These are phyloP conservation scores for Gautieria morchelliformis DNA, from an alignment of 768 basidiomycete genomes.

Conservation along the genomic window DNA sequence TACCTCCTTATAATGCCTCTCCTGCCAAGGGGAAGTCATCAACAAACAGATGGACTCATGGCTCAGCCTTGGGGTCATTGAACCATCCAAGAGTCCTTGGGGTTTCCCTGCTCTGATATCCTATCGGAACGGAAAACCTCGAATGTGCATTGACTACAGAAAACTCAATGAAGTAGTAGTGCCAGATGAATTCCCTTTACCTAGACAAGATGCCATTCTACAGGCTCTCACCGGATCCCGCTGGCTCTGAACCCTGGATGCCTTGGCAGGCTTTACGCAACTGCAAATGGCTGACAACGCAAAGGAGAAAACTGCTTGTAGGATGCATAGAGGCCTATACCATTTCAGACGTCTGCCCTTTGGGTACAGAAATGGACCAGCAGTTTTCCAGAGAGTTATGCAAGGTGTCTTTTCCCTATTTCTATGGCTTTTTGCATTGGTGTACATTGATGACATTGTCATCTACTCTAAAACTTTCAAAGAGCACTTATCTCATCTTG, in stretches of 20 bases:
- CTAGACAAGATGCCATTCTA: slow-evolving; percentile 18
- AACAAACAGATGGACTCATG: slow-evolving; percentile 23
- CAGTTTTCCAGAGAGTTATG: slow-evolving; percentile 34
- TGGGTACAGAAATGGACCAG: slow-evolving; percentile 22
- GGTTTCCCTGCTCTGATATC: slow-evolving; percentile 23
- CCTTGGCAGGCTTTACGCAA: no score
- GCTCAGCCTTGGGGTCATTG: slow-evolving; percentile 28
- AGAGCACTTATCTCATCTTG: neutral
- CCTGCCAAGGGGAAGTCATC: slow-evolving; percentile 18
- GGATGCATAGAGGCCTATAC: no score
- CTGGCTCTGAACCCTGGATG: no score
- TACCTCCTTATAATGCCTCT: slow-evolving; percentile 17
- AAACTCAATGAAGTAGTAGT: slow-evolving; percentile 19
- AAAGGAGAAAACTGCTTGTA: no score
- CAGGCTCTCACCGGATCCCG: slow-evolving; percentile 20
- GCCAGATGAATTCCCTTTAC: slow-evolving; percentile 22
- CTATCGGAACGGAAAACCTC: slow-evolving; percentile 28
- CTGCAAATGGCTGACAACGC: no score
- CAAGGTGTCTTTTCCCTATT: slow-evolving; percentile 25
- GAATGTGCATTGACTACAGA: slow-evolving; percentile 27
- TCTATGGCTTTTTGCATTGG: slow-evolving; percentile 30
- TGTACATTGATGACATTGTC: slow-evolving; percentile 36
- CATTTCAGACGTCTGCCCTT: slow-evolving; percentile 16
- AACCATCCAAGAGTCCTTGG: slow-evolving; percentile 32
- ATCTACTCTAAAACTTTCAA: slow-evolving; percentile 15